Percentiles rank a stretch among this genome's conserved stretches.
Evolutionary conservation across 1,139 yeast genomes (phyloP).

Genomic region (Kodamaea sp.): DNA sequence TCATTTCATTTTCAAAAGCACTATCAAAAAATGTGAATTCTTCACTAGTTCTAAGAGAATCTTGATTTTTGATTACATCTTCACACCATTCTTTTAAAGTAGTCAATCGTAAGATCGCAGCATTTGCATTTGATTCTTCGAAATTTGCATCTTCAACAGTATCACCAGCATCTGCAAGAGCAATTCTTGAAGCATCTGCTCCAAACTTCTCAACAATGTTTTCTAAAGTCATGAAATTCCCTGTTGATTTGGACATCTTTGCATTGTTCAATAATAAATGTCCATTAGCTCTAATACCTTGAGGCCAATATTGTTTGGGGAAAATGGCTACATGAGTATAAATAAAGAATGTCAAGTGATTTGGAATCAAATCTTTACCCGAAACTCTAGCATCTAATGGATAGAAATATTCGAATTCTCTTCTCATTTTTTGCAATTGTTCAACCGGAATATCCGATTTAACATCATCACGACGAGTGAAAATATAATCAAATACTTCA

Average conservation of each 20-base stretch:
- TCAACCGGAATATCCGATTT: conserved; percentile 60
- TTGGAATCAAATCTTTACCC: conserved; percentile 96
- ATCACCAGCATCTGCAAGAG: conserved; percentile 98
- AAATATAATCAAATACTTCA: conserved; percentile 89
- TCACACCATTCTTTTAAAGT: conserved; percentile 96
- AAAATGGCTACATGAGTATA: conserved; percentile 90
- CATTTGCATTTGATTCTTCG: conserved; percentile 94
- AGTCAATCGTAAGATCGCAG: conserved; percentile 90
- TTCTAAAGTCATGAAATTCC: conserved; percentile 90
- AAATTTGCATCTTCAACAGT: conserved; percentile 96
- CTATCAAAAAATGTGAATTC: conserved; percentile 68
- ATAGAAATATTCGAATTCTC: conserved; percentile 93
- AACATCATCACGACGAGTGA: conserved; percentile 65
- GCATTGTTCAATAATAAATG: conserved; percentile 93
- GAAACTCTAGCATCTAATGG: conserved; percentile 90
- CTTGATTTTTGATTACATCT: conserved; percentile 53
- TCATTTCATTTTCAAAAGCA: conserved; percentile 94
- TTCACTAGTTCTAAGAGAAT: conserved; percentile 66
- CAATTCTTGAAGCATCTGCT: conserved; percentile 97
- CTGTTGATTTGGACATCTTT: conserved; percentile 97
- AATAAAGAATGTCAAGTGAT: conserved; percentile 93
- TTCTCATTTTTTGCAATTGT: conserved; percentile 70
- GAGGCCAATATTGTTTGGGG: conserved; percentile 91
- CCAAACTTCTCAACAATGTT: conserved; percentile 87
- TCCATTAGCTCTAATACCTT: conserved; percentile 92